Evolutionary conservation across 1,284 basidiomycete genomes (phyloP), one percentile per base, ranked within the genome.

Genomic region (Tilletia caries): DNA sequence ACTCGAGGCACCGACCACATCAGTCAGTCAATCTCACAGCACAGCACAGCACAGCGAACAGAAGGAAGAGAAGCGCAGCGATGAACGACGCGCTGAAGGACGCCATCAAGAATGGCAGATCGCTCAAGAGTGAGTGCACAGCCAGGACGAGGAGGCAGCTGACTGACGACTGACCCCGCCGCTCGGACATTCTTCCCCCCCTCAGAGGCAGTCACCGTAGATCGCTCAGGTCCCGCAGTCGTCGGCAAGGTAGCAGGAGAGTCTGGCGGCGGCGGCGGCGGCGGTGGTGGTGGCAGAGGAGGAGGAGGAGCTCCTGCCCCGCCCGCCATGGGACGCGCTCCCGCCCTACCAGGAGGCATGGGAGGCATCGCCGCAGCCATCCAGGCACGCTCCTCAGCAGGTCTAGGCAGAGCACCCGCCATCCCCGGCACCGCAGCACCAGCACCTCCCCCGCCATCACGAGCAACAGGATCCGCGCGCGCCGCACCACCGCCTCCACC

Each of bases 81-180:
- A 80, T 80, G 79, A 73, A 80, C 68, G 52, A 68, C 15, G 77
- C 73, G 8, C 70, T 80, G 6, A 73, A 74, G 44, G 76, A 75
- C 48, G 74, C 76, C 18, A 80, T 80, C 67, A 74, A 75, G 69
- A 70, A 72, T 20, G 79, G 77, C 43, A 77, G 73, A 64, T 67
- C 60, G 27, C 71, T 80, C n/a, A 80, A 78, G 69, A 79, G 74
- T 74, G 70, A 32, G 73, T 62, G 33, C 41, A 12, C 64, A 37
- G 60, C 27, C 58, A 69, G 8, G 20, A n/a, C 37, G 23, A 6
- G 20, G 46, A 20, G 12, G 20, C 27, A 60, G n/a, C n/a, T n/a
- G n/a, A n/a, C n/a, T n/a, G 18, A 3, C 46, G 4, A 27, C n/a
- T 50, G 52, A 54, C 20, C 23, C 52, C 23, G 23, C 23, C 25